Evolutionary conservation across 1,284 basidiomycete genomes (phyloP).

Genomic region (Earliella scabrosa): DNA sequence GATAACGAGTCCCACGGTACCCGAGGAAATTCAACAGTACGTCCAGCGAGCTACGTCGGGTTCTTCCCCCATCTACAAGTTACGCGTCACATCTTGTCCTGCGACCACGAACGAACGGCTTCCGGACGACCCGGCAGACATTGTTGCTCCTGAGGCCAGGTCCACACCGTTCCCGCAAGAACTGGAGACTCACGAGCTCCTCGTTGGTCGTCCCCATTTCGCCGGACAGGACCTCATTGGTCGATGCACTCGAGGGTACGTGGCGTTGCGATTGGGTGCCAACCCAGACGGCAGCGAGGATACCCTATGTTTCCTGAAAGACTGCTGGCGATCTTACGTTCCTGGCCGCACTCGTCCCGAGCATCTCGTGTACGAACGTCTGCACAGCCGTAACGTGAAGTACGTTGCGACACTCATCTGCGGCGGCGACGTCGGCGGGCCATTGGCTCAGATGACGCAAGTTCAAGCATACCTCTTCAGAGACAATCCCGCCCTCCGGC

Average conservation of each 20-base stretch:
- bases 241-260: not conserved
- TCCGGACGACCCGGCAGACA: not conserved
- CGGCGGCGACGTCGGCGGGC: slow-evolving; percentile 11
- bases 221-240: not conserved
- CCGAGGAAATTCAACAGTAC: not conserved
- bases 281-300: not conserved
- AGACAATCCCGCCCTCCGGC: not conserved
- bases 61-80: not conserved
- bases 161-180: too few relatives aligned
- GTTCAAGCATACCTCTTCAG: not conserved
- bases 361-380: slow-evolving; percentile 3
- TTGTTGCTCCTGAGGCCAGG: too few relatives aligned
- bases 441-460: not conserved
- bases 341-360: slow-evolving; percentile 3
- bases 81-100: not conserved
- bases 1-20: not conserved
- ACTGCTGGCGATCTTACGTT: slow-evolving; percentile 7
- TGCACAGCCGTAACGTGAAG: not conserved
- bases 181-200: not conserved
- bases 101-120: slow-evolving; percentile 38
- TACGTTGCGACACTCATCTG: slow-evolving; percentile 2
- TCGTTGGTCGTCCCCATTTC: not conserved
- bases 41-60: not conserved
- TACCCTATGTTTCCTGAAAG: slow-evolving; percentile 40
- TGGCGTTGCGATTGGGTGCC: not conserved